phyloP scores from a whole-genome alignment of 139 green algal genomes.

The Chlorella sp. region DNA sequence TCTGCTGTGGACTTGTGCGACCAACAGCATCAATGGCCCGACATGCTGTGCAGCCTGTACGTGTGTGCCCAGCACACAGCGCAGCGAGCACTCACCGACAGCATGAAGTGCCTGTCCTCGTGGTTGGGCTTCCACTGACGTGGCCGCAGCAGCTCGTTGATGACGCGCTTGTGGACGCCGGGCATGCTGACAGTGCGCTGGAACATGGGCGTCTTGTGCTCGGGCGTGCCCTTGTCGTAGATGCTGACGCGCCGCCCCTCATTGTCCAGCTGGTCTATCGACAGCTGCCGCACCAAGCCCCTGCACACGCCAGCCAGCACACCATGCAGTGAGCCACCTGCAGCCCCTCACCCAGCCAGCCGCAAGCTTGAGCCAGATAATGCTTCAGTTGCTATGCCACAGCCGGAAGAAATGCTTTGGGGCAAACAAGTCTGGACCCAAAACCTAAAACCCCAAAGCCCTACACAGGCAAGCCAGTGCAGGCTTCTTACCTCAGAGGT shows the following conservation, averaged over 20 bases:
- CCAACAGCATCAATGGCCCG: neutral
- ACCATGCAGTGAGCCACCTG: too few relatives aligned
- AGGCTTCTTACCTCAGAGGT: too few relatives aligned
- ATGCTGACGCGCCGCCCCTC: slow-evolving; percentile 82
- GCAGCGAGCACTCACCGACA: slow-evolving; percentile 5
- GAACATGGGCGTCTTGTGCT: slow-evolving; percentile 37
- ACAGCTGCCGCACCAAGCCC: slow-evolving; percentile 71
- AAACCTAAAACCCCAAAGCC: too few relatives aligned
- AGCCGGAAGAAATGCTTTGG: too few relatives aligned
- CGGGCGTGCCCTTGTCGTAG: slow-evolving; percentile 27
- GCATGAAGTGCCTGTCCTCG: slow-evolving; percentile 59
- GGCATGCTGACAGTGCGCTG: slow-evolving; percentile 43
- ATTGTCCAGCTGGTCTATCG: slow-evolving; percentile 98
- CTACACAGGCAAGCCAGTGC: too few relatives aligned
- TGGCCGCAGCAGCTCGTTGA: slow-evolving; percentile 80
- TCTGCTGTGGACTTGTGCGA: neutral
- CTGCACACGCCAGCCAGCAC: too few relatives aligned
- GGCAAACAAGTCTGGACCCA: too few relatives aligned
- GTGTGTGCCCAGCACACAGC: neutral
- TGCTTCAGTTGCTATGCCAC: too few relatives aligned
- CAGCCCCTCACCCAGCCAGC: too few relatives aligned
- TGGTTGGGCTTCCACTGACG: slow-evolving; percentile 74
- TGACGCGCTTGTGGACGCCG: slow-evolving; percentile 82
- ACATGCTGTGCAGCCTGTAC: neutral
- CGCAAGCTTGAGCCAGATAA: too few relatives aligned